Percentiles rank a stretch among this genome's conserved stretches.
These are phyloP conservation scores for Boletus tomentosulus DNA, from an alignment of 768 basidiomycete species.

Conservation along the genomic window DNA sequence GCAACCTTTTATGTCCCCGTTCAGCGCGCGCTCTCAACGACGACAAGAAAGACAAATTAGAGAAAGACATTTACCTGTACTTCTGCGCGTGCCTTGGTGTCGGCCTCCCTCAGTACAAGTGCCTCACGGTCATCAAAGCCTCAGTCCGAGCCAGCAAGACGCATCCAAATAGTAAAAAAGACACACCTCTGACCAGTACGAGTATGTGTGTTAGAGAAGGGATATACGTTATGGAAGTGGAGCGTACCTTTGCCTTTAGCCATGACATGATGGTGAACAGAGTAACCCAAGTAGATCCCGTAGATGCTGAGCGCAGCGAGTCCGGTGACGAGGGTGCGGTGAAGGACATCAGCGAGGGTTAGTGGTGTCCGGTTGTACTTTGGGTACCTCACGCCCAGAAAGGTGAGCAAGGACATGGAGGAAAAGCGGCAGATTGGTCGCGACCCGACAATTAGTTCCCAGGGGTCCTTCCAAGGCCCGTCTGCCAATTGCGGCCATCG, in stretches of 20 bases:
- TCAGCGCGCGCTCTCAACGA: neutral
- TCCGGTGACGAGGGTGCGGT: conserved; percentile 29
- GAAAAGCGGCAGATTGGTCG: neutral
- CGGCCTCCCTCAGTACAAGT: conserved; percentile 20
- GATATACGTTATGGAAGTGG: neutral
- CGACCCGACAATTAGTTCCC: no score
- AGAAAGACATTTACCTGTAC: conserved; percentile 8
- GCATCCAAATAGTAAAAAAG: neutral
- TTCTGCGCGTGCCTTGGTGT: conserved; percentile 16
- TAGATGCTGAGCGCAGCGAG: conserved; percentile 27
- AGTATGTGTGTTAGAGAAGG: neutral
- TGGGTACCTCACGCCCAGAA: conserved; percentile 23
- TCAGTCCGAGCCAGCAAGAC: neutral
- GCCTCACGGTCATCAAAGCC: conserved; percentile 7
- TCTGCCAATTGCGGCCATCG: no score
- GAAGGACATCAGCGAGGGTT: conserved; percentile 27
- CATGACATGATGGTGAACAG: conserved; percentile 30
- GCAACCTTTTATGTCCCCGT: conserved; percentile 11
- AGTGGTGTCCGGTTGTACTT: conserved; percentile 22
- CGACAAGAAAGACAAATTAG: neutral
- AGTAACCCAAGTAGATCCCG: conserved; percentile 31
- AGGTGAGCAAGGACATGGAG: conserved; percentile 26
- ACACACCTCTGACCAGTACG: conserved; percentile 18
- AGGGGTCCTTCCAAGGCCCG: no score
- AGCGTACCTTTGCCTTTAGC: conserved; percentile 29